A percentile compares a stretch with the other conserved stretches of the same genome.
Evolutionary conservation across 2,329 filamentous ascomycete genomes (phyloP).

Genomic region (Penicillium hesseltinei): DNA sequence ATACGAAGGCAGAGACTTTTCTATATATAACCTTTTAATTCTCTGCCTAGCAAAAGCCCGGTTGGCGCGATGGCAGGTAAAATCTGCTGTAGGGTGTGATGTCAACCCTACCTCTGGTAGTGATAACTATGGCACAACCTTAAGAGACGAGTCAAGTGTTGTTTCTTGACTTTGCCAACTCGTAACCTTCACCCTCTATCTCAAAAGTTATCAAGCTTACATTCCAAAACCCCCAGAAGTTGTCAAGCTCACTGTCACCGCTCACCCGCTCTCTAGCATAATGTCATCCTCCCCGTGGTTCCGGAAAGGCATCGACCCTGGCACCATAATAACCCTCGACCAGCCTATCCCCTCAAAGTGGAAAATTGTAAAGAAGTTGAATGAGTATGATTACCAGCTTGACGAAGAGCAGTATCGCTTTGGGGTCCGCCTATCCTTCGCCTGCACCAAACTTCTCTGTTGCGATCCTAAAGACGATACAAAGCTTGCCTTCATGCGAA

Average conservation of each 20-base stretch:
- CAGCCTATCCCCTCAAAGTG: neutral
- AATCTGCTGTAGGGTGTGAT: too few relatives aligned
- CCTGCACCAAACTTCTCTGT: neutral
- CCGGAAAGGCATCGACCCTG: neutral
- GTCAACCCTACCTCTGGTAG: conserved; percentile 61
- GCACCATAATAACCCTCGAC: neutral
- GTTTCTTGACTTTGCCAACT: neutral
- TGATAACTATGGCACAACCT: too few relatives aligned
- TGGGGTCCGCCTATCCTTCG: neutral
- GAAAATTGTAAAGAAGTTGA: neutral
- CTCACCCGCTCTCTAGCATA: neutral
- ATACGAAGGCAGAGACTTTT: too few relatives aligned
- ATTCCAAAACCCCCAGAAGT: neutral
- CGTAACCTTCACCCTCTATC: neutral
- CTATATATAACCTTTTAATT: too few relatives aligned
- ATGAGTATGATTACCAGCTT: neutral
- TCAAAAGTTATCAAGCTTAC: neutral
- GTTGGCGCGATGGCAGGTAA: too few relatives aligned
- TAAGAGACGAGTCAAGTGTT: neutral
- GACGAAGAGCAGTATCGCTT: neutral
- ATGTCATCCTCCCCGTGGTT: neutral
- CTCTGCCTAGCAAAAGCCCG: too few relatives aligned
- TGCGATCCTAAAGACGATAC: neutral
- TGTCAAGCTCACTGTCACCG: neutral
- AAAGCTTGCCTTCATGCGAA: neutral